These are phyloP conservation scores for Penicillium steckii DNA, from an alignment of 495 filamentous ascomycete genomes.

Conservation along the genomic window DNA sequence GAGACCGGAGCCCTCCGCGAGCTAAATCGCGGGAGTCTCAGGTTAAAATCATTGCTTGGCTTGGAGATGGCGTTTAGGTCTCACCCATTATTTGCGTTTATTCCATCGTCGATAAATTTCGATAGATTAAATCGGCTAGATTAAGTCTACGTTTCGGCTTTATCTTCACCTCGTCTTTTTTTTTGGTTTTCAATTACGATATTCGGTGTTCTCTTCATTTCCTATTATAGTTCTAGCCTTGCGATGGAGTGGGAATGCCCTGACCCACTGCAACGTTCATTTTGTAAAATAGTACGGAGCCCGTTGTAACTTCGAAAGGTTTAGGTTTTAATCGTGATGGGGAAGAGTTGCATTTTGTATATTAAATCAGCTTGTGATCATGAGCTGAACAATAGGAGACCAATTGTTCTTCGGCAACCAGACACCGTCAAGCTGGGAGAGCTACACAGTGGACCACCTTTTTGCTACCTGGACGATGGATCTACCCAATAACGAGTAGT, in stretches of 20 bases:
- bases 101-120: neutral
- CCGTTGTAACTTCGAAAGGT: no score
- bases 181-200: neutral
- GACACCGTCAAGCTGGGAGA: no score
- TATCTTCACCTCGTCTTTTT: neutral
- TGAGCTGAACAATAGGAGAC: no score
- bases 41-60: slow-evolving; percentile 18
- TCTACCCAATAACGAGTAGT: no score
- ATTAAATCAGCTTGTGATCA: neutral
- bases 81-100: neutral
- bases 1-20: slow-evolving; percentile 25
- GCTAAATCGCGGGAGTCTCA: slow-evolving; percentile 24
- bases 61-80: slow-evolving; percentile 13
- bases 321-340: neutral
- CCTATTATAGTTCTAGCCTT: neutral
- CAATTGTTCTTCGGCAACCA: no score
- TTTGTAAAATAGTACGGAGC: no score
- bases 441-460: no score
- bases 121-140: neutral
- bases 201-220: neutral
- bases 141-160: neutral
- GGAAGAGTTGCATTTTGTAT: slow-evolving; percentile 1
- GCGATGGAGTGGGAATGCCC: neutral
- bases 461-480: no score
- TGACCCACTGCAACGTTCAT: neutral